phyloP scores from a whole-genome alignment of 2,329 filamentous ascomycete species.

The Diaporthe velutina region DNA sequence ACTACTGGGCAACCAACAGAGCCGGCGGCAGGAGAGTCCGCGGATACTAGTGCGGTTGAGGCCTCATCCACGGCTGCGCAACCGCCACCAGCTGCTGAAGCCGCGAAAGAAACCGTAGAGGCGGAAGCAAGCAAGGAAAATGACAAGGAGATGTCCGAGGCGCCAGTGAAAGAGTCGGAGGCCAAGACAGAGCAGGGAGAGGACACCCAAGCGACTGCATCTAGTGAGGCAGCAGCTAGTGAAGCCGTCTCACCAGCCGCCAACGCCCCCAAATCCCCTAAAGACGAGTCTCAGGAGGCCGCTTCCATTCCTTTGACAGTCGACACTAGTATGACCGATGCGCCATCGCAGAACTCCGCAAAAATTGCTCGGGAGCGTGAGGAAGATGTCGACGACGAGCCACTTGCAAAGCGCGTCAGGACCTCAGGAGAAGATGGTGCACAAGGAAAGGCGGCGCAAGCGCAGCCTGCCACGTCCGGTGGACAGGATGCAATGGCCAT shows the following conservation, averaged over 20 bases:
- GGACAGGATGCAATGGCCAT: slow-evolving; percentile 48
- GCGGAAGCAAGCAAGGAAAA: background rate
- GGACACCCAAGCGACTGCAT: slow-evolving; percentile 44
- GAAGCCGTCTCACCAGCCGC: slow-evolving; percentile 53
- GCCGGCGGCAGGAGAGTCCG: slow-evolving; percentile 11
- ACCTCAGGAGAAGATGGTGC: slow-evolving; percentile 56
- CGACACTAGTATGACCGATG: slow-evolving; percentile 59
- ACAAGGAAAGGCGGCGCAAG: slow-evolving; percentile 57
- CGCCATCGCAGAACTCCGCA: slow-evolving; percentile 54
- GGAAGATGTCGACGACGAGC: slow-evolving; percentile 76
- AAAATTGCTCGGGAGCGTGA: slow-evolving; percentile 84
- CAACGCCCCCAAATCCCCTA: slow-evolving; percentile 55
- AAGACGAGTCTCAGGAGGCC: slow-evolving; percentile 51
- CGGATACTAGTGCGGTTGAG: slow-evolving; percentile 8
- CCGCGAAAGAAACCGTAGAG: slow-evolving; percentile 12
- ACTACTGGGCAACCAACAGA: slow-evolving; percentile 8
- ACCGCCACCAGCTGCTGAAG: background rate
- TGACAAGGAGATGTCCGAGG: slow-evolving; percentile 14
- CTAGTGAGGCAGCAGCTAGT: slow-evolving; percentile 46
- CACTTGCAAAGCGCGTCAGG: slow-evolving; percentile 84
- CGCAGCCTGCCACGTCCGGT: slow-evolving; percentile 51
- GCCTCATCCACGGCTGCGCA: background rate
- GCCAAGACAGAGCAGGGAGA: slow-evolving; percentile 34
- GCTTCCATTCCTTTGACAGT: slow-evolving; percentile 46
- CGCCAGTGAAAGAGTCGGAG: background rate